Conservation (phyloP, 192 early-diverging fungal species). For the Kappamyces sp. region DNA sequence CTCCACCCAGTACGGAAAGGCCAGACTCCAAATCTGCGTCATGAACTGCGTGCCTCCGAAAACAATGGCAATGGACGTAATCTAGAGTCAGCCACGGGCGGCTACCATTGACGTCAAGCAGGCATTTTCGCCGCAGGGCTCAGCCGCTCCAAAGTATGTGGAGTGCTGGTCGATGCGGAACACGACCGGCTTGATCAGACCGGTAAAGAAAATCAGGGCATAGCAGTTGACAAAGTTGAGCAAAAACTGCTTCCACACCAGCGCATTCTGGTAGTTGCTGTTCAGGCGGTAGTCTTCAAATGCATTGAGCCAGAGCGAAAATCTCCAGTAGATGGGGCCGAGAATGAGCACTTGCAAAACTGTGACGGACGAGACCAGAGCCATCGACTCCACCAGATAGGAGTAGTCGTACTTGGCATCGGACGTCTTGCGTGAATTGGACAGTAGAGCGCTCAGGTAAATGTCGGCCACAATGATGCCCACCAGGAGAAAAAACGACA, state of each 20-base stretch:
- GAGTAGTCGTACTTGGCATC: background rate
- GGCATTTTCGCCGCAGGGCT: constrained; percentile 7
- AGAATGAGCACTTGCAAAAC: background rate
- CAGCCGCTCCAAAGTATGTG: background rate
- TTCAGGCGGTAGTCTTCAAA: constrained; percentile 25
- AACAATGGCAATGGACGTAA: constrained; percentile 14
- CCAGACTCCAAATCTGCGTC: background rate
- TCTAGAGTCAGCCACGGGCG: no score
- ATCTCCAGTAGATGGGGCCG: constrained; percentile 13
- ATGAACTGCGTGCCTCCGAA: constrained; percentile 17
- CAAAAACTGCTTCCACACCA: constrained; percentile 15
- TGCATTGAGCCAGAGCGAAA: constrained; percentile 14
- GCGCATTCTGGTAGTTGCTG: constrained; percentile 17
- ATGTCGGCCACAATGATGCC: constrained; percentile 18
- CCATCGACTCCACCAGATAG: constrained; percentile 3
- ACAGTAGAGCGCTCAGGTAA: background rate
- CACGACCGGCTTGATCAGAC: constrained; percentile 12
- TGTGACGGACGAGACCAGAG: background rate
- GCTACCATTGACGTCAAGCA: constrained; percentile 17
- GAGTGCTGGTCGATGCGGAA: background rate
- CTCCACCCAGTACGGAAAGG: background rate
- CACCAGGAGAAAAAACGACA: constrained; percentile 12
- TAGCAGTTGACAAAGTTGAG: constrained; percentile 28
- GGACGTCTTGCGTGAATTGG: background rate
- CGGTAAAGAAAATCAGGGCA: constrained; percentile 17